phyloP scores from a whole-genome alignment of 257 asterid genomes.

The Eucommia ulmoides region DNA sequence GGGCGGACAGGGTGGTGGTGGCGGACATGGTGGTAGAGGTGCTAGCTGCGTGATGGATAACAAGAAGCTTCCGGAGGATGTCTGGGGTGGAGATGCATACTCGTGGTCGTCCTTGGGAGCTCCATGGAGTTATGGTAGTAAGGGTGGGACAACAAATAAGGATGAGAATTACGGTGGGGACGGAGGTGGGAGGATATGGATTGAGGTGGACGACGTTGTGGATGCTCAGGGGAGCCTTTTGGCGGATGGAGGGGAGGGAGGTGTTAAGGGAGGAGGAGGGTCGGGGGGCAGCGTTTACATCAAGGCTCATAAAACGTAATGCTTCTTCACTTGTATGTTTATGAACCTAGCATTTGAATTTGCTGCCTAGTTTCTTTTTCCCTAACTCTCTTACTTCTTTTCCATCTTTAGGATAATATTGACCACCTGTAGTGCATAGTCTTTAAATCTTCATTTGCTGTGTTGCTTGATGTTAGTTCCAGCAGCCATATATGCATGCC shows the following conservation, averaged over 20 bases:
- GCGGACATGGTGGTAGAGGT: slow-evolving; percentile 87
- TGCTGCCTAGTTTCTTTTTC: background rate
- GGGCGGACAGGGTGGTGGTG: slow-evolving; percentile 61
- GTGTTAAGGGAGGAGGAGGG: slow-evolving; percentile 86
- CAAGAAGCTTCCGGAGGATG: slow-evolving; percentile 61
- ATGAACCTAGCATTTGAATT: background rate
- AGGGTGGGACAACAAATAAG: slow-evolving; percentile 59
- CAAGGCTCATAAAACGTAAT: slow-evolving; percentile 59
- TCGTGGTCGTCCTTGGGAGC: slow-evolving; percentile 52
- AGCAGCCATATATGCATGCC: too few relatives aligned
- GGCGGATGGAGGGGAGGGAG: slow-evolving; percentile 88
- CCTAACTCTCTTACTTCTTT: too few relatives aligned
- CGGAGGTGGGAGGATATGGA: slow-evolving; percentile 83
- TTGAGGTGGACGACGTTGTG: slow-evolving; percentile 25
- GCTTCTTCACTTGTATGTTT: background rate
- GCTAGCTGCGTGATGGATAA: slow-evolving; percentile 74
- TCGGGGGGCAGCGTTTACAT: slow-evolving; percentile 82
- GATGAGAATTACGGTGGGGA: slow-evolving; percentile 69
- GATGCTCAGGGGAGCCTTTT: slow-evolving; percentile 38
- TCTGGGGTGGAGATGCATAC: slow-evolving; percentile 83
- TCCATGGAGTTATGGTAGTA: slow-evolving; percentile 71
- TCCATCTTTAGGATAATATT: too few relatives aligned
- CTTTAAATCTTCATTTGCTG: too few relatives aligned
- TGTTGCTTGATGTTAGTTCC: too few relatives aligned
- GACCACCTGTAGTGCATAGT: too few relatives aligned